These are phyloP conservation scores for Pisolithus marmoratus DNA, from an alignment of 768 basidiomycete species.

Conservation along the genomic window DNA sequence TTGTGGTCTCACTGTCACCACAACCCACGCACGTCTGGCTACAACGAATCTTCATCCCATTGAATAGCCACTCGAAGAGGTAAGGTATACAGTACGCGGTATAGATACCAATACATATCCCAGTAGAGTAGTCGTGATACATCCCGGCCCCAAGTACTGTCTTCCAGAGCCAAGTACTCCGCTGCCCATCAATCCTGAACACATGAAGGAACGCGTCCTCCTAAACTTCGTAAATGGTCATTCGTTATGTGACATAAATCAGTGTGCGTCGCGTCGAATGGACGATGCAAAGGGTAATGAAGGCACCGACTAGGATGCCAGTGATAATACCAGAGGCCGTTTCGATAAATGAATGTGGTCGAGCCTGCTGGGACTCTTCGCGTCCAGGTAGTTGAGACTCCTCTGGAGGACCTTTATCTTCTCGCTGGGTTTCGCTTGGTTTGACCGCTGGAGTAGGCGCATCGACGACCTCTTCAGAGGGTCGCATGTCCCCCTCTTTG, in stretches of 20 bases:
- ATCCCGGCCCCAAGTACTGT: conserved; percentile 4
- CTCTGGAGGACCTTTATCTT: conserved; percentile 8
- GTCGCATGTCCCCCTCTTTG: not conserved
- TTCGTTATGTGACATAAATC: conserved; percentile 30
- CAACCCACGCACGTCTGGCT: too few species aligned
- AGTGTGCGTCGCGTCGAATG: conserved; percentile 44
- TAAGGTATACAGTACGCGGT: too few species aligned
- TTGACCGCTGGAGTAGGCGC: conserved; percentile 23
- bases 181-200: not conserved
- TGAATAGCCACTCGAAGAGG: too few species aligned
- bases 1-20: too few species aligned
- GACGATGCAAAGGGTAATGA: conserved; percentile 47
- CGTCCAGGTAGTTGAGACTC: conserved; percentile 5
- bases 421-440: conserved; percentile 13
- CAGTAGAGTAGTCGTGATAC: conserved; percentile 15
- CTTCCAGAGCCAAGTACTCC: conserved; percentile 1
- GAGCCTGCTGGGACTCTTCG: conserved; percentile 13
- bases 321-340: conserved; percentile 46
- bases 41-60: too few species aligned
- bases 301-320: conserved; percentile 56
- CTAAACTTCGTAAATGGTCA: not conserved
- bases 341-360: conserved; percentile 21
- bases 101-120: conserved; percentile 28
- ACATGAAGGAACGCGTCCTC: not conserved
- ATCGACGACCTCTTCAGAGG: conserved; percentile 11